These are phyloP conservation scores for Talaromyces ruber DNA, from an alignment of 495 filamentous ascomycete species.

Conservation along the genomic window DNA sequence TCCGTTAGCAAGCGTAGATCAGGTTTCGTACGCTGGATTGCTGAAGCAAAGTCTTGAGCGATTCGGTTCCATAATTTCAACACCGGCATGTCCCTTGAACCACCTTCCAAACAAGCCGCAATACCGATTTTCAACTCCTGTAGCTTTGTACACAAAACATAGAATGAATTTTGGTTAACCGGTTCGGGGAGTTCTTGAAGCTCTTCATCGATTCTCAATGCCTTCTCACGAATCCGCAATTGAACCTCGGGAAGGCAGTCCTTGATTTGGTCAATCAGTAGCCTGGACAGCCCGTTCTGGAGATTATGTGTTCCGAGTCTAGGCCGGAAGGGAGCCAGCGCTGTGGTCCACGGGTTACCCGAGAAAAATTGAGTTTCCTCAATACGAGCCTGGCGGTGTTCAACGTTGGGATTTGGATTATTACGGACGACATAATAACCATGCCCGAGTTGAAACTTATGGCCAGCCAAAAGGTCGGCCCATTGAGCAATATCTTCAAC, in stretches of 20 bases:
- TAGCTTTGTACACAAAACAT: conserved; percentile 27
- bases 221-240: conserved; percentile 43
- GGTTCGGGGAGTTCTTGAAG: conserved; percentile 47
- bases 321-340: conserved; percentile 35
- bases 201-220: conserved; percentile 34
- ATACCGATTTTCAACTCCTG: conserved; percentile 22
- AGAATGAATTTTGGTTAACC: conserved; percentile 29
- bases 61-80: conserved; percentile 28
- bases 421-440: conserved; percentile 61
- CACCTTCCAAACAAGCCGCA: conserved; percentile 25
- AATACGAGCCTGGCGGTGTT: conserved; percentile 42
- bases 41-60: conserved; percentile 25
- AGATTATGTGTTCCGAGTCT: conserved; percentile 52
- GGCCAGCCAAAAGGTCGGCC: conserved; percentile 47
- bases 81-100: conserved; percentile 19
- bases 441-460: conserved; percentile 47
- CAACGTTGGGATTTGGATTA: conserved; percentile 38
- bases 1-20: conserved; percentile 16
- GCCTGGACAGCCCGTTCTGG: conserved; percentile 41
- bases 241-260: conserved; percentile 52
- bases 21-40: conserved; percentile 25
- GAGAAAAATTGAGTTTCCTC: conserved; percentile 56
- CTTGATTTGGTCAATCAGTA: conserved; percentile 49
- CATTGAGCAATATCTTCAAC: conserved; percentile 46
- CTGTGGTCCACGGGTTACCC: conserved; percentile 32